phyloP scores from a whole-genome alignment of 768 basidiomycete genomes.

The Trametes coccinea region DNA sequence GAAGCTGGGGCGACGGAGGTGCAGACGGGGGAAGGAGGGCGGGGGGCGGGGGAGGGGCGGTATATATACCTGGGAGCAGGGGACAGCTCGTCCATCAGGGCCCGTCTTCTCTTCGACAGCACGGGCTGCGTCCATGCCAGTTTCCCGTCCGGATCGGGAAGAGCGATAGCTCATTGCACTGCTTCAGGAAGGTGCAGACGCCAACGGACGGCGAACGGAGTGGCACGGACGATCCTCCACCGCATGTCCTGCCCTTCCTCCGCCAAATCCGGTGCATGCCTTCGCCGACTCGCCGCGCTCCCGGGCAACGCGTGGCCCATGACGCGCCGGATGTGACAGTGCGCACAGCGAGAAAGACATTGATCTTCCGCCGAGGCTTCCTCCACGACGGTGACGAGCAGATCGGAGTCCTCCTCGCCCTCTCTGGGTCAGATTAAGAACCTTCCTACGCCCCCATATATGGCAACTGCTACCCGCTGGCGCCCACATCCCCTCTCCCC shows the following conservation, averaged over 20 bases:
- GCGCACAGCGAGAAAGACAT: background rate
- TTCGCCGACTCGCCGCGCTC: background rate
- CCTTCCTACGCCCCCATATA: background rate
- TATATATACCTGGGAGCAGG: conserved; percentile 19
- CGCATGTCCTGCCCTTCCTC: background rate
- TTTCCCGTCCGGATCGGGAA: conserved; percentile 16
- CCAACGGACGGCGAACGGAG: conserved; percentile 6
- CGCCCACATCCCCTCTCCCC: background rate
- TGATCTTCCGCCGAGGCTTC: background rate
- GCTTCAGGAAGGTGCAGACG: conserved; percentile 11
- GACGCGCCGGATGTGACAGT: conserved; percentile 6
- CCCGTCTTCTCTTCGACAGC: conserved; percentile 24
- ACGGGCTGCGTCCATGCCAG: conserved; percentile 17
- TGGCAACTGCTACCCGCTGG: background rate
- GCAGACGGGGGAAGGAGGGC: conserved; percentile 11
- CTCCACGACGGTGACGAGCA: background rate
- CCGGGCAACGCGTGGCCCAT: conserved; percentile 4
- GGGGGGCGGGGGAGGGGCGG: conserved; percentile 18
- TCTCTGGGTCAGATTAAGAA: background rate
- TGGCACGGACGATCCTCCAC: conserved; percentile 13
- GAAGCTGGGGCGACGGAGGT: conserved; percentile 6
- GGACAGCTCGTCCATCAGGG: conserved; percentile 21
- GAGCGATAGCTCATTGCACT: conserved; percentile 9
- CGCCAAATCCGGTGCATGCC: conserved; percentile 1
- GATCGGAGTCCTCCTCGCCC: conserved; percentile 6